Conservation (phyloP, 1,284 basidiomycete genomes). For the Mycosarcoma maydis region DNA sequence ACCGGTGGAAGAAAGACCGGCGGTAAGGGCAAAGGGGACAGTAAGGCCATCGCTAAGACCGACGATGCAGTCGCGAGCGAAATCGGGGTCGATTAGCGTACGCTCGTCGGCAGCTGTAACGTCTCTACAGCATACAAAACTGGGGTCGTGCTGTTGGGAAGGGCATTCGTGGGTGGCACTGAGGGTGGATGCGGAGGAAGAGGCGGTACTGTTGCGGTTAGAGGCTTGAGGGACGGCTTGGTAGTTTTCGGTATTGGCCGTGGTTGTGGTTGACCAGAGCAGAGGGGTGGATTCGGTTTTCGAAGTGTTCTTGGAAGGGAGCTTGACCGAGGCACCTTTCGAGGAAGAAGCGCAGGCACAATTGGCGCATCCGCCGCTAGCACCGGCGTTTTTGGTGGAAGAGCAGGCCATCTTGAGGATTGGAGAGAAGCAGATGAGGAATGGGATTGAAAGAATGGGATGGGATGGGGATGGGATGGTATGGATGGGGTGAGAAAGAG, state of each 20-base stretch:
- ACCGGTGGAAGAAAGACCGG: conserved; percentile 88
- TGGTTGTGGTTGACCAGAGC: conserved; percentile 35
- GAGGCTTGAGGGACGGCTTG: conserved; percentile 12
- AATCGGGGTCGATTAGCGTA: conserved; percentile 79
- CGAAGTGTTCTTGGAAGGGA: conserved; percentile 17
- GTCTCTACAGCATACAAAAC: conserved; percentile 77
- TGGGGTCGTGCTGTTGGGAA: conserved; percentile 22
- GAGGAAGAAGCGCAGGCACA: conserved; percentile 32
- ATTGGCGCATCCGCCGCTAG: conserved; percentile 23
- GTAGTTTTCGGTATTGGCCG: conserved; percentile 16
- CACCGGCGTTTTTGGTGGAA: conserved; percentile 20
- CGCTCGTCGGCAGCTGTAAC: conserved; percentile 80
- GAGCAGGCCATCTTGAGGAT: conserved; percentile 37
- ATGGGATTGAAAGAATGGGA: background rate
- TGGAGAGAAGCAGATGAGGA: background rate
- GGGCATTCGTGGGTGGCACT: conserved; percentile 29
- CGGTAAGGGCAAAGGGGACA: conserved; percentile 70
- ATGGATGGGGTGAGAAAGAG: too few species aligned
- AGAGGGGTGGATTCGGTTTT: conserved; percentile 43
- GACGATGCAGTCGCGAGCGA: conserved; percentile 83
- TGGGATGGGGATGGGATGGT: too few species aligned
- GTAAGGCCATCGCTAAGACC: conserved; percentile 96
- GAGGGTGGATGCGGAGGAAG: conserved; percentile 35
- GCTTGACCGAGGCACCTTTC: conserved; percentile 26
- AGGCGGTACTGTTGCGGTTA: conserved; percentile 8